Conservation (phyloP, 192 early-diverging fungal species). For the Podila verticillata region DNA sequence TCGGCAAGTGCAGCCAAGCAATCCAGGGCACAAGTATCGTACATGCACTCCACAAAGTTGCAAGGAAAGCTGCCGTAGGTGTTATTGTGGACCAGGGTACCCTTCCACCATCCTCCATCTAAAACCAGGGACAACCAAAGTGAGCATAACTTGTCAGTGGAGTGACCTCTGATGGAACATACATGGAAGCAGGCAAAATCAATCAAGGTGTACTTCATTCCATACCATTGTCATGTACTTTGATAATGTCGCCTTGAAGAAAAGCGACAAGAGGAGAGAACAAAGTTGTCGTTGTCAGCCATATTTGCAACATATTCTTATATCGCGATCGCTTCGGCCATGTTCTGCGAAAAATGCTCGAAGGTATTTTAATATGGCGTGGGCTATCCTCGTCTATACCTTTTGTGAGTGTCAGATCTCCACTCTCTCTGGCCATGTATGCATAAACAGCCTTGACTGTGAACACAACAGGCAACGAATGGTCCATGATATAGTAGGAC, state of each 20-base stretch:
- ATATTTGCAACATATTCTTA: background rate
- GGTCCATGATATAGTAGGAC: slow-evolving; percentile 3
- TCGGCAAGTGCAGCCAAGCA: background rate
- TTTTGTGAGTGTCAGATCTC: slow-evolving; percentile 34
- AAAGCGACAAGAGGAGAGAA: background rate
- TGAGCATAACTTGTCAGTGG: background rate
- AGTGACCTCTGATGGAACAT: background rate
- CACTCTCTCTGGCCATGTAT: slow-evolving; percentile 36
- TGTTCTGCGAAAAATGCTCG: background rate
- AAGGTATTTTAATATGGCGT: background rate
- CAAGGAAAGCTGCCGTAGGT: slow-evolving; percentile 30
- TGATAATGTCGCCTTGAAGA: slow-evolving; percentile 41
- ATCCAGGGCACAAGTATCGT: background rate
- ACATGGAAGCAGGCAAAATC: no score
- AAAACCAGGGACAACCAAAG: background rate
- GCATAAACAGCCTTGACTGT: slow-evolving; percentile 39
- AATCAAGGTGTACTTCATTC: background rate
- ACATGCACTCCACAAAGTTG: slow-evolving; percentile 48
- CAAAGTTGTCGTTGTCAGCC: background rate
- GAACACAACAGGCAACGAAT: slow-evolving; percentile 24
- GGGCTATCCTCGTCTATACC: slow-evolving; percentile 7
- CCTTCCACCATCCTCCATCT: slow-evolving; percentile 51
- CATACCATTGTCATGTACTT: slow-evolving; percentile 48
- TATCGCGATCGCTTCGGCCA: background rate
- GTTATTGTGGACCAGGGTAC: slow-evolving; percentile 21